Base-by-base conservation (phyloP, 192 early-diverging fungal species). In the Thamnidium elegans region DNA sequence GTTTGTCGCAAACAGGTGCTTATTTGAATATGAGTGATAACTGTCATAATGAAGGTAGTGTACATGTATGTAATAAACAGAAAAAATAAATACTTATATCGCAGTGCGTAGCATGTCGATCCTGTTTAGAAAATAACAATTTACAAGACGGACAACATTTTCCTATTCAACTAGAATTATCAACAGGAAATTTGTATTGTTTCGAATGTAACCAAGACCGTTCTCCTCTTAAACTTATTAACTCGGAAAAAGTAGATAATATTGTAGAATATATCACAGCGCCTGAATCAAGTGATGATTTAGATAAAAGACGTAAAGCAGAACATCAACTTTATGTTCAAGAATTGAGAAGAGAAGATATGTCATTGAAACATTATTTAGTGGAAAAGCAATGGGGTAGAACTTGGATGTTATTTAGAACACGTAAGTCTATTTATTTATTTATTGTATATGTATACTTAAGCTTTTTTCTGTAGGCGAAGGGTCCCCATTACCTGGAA, bases 401-500 rank as follows among this genome's bases (percentile, higher is more conserved):
- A 63, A n/a, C 60, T 17, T 70, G 68, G 68, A 70, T 70, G 68
- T 55, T 70, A 36, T 70, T 70, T 50, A 47, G 68, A 44, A 70
- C 68, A 32, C 68, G 68, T 70, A 70, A 64, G 67, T 26, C 10
- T 20, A 5, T 20, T 21, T 26, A 9, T 6, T 9, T 31, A 7
- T 42, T 59, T 32, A n/a, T 20, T 9, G 14, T 58, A 20, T 30
- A 46, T 34, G 11, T 11, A 9, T 14, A 45, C 14, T 44, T 32
- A n/a, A 11, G 31, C 4, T 46, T 21, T 39, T 34, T 31, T 14
- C 45, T 34, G 13, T 47, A 73, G 71, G 71, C 11, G 71, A 68
- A 48, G 68, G 68, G 45, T 65, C 62, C n/a, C 66, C 71, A 47
- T 52, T 58, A 23, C 71, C 71, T 4, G 71, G 71, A 39, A 61